Conservation (phyloP, 306 rosid species). For the Crataegus laevigata region DNA sequence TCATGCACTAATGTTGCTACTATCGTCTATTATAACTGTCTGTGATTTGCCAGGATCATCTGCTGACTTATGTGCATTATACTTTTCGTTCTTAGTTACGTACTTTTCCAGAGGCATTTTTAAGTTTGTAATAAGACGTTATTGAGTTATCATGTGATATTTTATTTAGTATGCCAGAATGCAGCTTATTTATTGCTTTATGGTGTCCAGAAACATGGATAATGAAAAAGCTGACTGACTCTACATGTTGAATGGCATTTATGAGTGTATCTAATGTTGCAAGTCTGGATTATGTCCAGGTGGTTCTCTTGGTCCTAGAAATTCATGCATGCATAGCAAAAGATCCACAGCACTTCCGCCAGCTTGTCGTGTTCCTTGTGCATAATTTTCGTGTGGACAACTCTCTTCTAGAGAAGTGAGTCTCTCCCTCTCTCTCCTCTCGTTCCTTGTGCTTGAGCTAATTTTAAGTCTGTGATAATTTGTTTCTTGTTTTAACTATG, state of each 20-base stretch:
- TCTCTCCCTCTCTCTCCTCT: constrained; percentile 1
- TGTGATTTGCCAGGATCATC: background rate
- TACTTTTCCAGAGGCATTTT: background rate
- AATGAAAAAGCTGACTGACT: background rate
- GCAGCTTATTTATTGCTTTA: background rate
- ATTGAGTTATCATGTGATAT: background rate
- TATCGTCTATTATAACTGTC: background rate
- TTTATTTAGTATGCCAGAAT: background rate
- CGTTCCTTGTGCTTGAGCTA: background rate
- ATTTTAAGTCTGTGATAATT: background rate
- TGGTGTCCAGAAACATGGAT: background rate
- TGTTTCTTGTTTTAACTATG: constrained; percentile 12
- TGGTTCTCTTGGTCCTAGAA: constrained; percentile 93
- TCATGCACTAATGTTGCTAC: background rate
- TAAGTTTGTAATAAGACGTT: background rate
- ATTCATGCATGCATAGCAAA: constrained; percentile 91
- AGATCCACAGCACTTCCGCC: constrained; percentile 75
- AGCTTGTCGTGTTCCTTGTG: constrained; percentile 77
- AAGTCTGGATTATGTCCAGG: constrained; percentile 38
- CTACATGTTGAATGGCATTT: background rate
- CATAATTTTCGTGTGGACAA: constrained; percentile 66
- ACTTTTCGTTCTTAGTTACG: background rate
- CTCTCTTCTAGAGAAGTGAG: constrained; percentile 92
- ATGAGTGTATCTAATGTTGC: background rate
- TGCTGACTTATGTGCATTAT: background rate